A percentile compares a stretch with the other conserved stretches of the same genome.
Conservation (phyloP, 306 rosid species). For the Castanea sativa region DNA sequence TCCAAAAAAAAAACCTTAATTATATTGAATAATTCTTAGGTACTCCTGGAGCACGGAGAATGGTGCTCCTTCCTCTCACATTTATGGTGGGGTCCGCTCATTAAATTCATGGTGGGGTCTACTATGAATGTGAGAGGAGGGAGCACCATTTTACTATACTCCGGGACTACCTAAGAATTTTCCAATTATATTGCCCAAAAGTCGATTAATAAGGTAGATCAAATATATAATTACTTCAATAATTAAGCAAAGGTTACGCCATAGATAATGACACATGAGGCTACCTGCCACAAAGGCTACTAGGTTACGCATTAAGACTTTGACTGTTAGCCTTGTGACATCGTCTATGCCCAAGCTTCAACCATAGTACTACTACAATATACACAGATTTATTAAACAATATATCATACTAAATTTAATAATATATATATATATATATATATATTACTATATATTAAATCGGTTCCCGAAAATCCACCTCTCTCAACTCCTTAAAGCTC, state of each 20-base stretch:
- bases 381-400: not conserved
- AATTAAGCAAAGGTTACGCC: not conserved
- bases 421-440: not conserved
- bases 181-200: not conserved
- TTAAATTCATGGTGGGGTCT: no score
- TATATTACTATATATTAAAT: not conserved
- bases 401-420: not conserved
- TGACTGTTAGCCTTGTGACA: conserved; percentile 42
- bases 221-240: not conserved
- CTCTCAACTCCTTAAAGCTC: conserved; percentile 11
- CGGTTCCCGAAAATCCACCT: conserved; percentile 13
- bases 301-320: conserved; percentile 10
- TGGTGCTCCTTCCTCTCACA: no score
- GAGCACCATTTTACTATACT: no score
- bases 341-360: conserved; percentile 39
- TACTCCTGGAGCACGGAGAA: no score
- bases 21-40: no score
- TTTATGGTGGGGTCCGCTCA: no score
- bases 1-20: not conserved
- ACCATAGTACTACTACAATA: conserved; percentile 14
- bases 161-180: no score
- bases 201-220: not conserved
- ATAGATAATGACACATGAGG: conserved; percentile 13
- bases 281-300: conserved; percentile 9
- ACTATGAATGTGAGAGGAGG: no score